A percentile compares a stretch with the other conserved stretches of the same genome.
These are phyloP conservation scores for Diaporthe sp. DNA, from an alignment of 2,329 filamentous ascomycete genomes.

Conservation along the genomic window DNA sequence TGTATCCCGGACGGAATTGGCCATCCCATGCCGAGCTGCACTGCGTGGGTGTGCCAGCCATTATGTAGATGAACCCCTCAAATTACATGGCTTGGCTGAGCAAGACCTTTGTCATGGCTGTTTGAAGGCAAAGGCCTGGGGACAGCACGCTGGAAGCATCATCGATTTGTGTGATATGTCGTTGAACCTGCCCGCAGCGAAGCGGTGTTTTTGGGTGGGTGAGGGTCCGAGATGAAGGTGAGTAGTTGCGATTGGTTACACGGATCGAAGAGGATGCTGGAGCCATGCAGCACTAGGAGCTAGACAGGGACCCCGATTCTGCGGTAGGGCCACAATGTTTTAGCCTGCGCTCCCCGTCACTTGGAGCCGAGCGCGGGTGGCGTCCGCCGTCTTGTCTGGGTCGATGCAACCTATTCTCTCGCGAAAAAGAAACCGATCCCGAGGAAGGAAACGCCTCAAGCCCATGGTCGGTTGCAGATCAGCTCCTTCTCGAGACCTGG, in stretches of 20 bases:
- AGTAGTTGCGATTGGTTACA: conserved; percentile 28
- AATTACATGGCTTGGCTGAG: conserved; percentile 11
- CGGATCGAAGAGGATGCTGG: conserved; percentile 28
- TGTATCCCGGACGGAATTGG: background rate
- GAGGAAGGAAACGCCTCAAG: background rate
- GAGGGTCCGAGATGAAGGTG: conserved; percentile 14
- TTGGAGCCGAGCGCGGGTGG: conserved; percentile 23
- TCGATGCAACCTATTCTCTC: background rate
- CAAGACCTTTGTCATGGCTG: conserved; percentile 21
- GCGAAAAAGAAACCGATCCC: conserved; percentile 32
- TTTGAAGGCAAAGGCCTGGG: background rate
- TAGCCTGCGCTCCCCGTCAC: background rate
- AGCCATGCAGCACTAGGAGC: conserved; percentile 25
- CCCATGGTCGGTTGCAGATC: background rate
- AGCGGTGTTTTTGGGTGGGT: background rate
- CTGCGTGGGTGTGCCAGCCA: background rate
- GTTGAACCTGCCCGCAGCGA: background rate
- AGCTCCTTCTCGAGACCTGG: background rate
- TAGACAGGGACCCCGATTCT: conserved; percentile 17
- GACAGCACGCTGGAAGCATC: background rate
- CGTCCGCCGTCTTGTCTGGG: background rate
- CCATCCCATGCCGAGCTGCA: too few relatives aligned
- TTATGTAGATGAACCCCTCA: background rate
- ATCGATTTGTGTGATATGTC: conserved; percentile 17
- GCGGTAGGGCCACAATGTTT: conserved; percentile 21